Conservation (phyloP, 2,329 filamentous ascomycete genomes). For the Arthrobotrys entomopaga region DNA sequence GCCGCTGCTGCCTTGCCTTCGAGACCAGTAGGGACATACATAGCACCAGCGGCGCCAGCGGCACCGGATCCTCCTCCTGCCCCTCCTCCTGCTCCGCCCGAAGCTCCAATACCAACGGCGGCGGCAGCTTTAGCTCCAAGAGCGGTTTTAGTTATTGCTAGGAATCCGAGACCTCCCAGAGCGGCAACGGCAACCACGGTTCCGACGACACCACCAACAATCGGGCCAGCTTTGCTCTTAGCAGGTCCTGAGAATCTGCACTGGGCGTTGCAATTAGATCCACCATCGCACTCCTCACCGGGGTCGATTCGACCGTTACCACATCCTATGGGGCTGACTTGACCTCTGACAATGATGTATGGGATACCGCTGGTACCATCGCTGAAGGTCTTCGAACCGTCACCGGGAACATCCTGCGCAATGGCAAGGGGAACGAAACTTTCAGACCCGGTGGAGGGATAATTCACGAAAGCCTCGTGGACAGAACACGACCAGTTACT, state of each 20-base stretch:
- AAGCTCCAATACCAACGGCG: conserved; percentile 23
- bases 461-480: conserved; percentile 63
- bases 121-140: conserved; percentile 34
- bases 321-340: conserved; percentile 62
- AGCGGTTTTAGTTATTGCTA: conserved; percentile 34
- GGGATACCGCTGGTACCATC: conserved; percentile 62
- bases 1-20: conserved; percentile 50
- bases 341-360: conserved; percentile 64
- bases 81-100: conserved; percentile 22
- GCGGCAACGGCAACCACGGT: conserved; percentile 26
- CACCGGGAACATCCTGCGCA: conserved; percentile 61
- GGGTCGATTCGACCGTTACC: conserved; percentile 62
- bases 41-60: conserved; percentile 37
- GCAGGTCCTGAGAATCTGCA: conserved; percentile 57
- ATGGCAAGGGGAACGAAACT: conserved; percentile 63
- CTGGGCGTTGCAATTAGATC: conserved; percentile 62
- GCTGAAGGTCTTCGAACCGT: conserved; percentile 61
- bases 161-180: conserved; percentile 30
- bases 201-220: conserved; percentile 33
- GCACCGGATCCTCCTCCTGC: conserved; percentile 37
- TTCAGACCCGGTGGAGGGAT: conserved; percentile 59
- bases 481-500: conserved; percentile 64
- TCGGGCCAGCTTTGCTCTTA: conserved; percentile 9
- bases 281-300: conserved; percentile 64
- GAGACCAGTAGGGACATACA: conserved; percentile 48